A percentile compares a stretch with the other conserved stretches of the same genome.
Conservation (phyloP, 2,329 filamentous ascomycete genomes). For the Mollisia scopiformis region DNA sequence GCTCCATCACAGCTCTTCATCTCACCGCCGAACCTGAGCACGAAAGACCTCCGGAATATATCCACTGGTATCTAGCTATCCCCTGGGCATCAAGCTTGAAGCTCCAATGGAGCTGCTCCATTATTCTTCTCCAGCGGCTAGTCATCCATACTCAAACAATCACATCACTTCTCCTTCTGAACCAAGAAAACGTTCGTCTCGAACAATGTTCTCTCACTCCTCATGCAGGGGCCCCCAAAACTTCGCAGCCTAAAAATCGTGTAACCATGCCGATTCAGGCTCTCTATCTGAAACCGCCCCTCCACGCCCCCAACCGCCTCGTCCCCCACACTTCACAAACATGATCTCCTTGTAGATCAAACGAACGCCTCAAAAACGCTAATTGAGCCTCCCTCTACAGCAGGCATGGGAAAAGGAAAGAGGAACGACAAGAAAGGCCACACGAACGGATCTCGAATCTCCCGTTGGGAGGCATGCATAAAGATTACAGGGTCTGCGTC, state of each 20-base stretch:
- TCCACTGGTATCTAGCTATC: too few species aligned
- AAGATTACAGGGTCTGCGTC: background rate
- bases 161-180: too few species aligned
- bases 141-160: background rate
- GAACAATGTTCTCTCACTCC: background rate
- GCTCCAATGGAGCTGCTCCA: too few species aligned
- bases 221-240: background rate
- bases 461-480: background rate
- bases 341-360: background rate
- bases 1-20: too few species aligned
- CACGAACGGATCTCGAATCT: background rate
- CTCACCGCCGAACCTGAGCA: too few species aligned
- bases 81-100: too few species aligned
- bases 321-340: background rate
- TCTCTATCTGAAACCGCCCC: background rate
- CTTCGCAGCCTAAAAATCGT: background rate
- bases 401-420: background rate
- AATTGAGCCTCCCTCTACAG: background rate
- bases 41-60: too few species aligned
- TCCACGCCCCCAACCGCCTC: background rate
- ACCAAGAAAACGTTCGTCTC: too few species aligned
- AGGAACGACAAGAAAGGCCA: background rate
- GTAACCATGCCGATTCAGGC: background rate
- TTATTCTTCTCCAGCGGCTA: background rate
- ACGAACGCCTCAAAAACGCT: background rate